Conservation (phyloP, 345 rosid genomes). For the Theobroma cacao region DNA sequence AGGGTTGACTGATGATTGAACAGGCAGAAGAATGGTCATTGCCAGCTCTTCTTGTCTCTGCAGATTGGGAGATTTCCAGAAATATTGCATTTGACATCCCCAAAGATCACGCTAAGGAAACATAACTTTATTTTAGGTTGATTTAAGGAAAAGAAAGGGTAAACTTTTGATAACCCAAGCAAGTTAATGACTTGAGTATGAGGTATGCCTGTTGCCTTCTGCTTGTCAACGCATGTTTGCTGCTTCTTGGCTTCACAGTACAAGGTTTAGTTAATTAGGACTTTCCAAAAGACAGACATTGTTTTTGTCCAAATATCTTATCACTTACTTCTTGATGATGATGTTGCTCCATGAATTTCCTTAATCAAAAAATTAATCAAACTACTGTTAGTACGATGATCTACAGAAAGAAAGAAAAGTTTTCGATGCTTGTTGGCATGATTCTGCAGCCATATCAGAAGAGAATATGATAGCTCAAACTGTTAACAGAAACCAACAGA, state of each 20-base stretch:
- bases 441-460: not conserved
- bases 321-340: slow-evolving; percentile 1
- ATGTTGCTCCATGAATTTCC: not conserved
- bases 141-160: not conserved
- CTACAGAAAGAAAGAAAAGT: not conserved
- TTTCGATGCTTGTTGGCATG: not conserved
- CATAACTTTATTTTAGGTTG: not conserved
- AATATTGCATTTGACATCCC: not conserved
- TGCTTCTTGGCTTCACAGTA: not conserved
- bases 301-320: not conserved
- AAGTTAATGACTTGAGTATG: too few relatives aligned
- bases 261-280: not conserved
- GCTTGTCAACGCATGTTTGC: not conserved
- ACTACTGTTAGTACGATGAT: too few relatives aligned
- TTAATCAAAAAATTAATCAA: not conserved
- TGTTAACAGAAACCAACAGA: not conserved
- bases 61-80: not conserved
- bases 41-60: too few relatives aligned
- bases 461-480: not conserved
- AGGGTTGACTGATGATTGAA: not conserved
- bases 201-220: not conserved
- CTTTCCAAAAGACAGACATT: not conserved
- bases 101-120: not conserved
- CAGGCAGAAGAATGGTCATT: too few relatives aligned
- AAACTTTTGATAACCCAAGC: not conserved